Percentiles rank a stretch among this genome's conserved stretches.
phyloP scores from a whole-genome alignment of 2,329 filamentous ascomycete species.

The Botrytis pseudocinerea region DNA sequence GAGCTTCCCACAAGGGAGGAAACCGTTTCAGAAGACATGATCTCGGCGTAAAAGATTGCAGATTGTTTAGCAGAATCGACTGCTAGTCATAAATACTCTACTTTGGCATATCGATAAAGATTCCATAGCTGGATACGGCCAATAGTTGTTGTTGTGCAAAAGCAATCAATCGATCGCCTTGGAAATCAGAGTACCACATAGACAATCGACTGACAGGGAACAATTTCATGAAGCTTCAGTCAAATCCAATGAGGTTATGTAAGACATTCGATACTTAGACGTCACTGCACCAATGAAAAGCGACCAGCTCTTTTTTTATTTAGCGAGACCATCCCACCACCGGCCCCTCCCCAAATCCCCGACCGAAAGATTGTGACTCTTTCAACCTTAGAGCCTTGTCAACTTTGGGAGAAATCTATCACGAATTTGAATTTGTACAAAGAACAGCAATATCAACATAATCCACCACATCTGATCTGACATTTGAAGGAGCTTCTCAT shows the following conservation, averaged over 20 bases:
- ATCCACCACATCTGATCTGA: background rate
- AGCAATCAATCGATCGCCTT: constrained; percentile 2
- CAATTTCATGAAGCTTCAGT: constrained; percentile 7
- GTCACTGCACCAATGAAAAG: constrained; percentile 18
- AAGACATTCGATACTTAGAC: background rate
- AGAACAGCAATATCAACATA: constrained; percentile 6
- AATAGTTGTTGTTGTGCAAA: constrained; percentile 4
- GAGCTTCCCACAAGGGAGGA: constrained; percentile 32
- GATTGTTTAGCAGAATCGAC: constrained; percentile 1
- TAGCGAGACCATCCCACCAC: constrained; percentile 24
- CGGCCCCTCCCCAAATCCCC: constrained; percentile 20
- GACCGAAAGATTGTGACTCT: constrained; percentile 22
- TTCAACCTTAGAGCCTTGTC: constrained; percentile 2
- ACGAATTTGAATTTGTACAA: constrained; percentile 20
- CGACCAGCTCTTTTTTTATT: constrained; percentile 18
- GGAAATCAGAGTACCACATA: background rate
- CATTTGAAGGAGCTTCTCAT: background rate
- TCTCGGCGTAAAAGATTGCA: constrained; percentile 8
- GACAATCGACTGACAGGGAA: constrained; percentile 10
- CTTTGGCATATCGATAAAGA: background rate
- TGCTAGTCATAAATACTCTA: background rate
- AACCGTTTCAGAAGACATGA: constrained; percentile 28
- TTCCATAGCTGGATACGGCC: constrained; percentile 11
- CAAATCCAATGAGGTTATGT: background rate
- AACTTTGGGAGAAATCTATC: constrained; percentile 12